Conservation (phyloP, 305 asterid genomes). For the Fraxinus ornus region DNA sequence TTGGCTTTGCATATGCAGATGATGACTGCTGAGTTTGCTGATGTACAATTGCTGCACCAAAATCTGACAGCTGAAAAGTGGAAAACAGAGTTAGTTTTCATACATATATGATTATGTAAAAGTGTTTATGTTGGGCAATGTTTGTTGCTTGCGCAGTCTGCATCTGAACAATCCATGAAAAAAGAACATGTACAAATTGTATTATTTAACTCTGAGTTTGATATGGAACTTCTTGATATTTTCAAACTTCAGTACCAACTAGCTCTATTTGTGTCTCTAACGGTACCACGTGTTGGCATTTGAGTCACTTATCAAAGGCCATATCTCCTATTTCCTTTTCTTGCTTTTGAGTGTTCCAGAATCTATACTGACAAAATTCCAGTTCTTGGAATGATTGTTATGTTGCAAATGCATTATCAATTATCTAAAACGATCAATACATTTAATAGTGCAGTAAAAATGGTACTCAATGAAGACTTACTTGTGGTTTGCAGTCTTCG, state of each 20-base stretch:
- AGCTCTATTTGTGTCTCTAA: neutral
- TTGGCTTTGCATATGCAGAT: slow-evolving; percentile 33
- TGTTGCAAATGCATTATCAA: neutral
- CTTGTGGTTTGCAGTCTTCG: slow-evolving; percentile 55
- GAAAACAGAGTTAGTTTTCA: neutral
- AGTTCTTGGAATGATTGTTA: neutral
- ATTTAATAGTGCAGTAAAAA: neutral
- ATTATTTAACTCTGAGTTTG: neutral
- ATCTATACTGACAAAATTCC: neutral
- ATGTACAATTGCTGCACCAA: slow-evolving; percentile 58
- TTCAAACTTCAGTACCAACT: neutral
- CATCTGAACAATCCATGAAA: neutral
- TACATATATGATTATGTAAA: neutral
- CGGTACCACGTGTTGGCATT: neutral
- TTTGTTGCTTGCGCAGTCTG: neutral
- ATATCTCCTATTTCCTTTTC: neutral
- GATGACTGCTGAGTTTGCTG: slow-evolving; percentile 34
- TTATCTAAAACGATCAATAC: neutral
- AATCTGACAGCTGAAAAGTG: slow-evolving; percentile 57
- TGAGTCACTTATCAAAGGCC: neutral
- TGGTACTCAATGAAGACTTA: slow-evolving; percentile 22
- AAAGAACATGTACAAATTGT: neutral
- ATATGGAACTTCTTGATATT: neutral
- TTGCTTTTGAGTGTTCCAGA: neutral
- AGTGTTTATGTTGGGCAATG: neutral